A percentile compares a stretch with the other conserved stretches of the same genome.
Conservation (phyloP, 106 monocot genomes). For the Alisma plantagoaquatica region DNA sequence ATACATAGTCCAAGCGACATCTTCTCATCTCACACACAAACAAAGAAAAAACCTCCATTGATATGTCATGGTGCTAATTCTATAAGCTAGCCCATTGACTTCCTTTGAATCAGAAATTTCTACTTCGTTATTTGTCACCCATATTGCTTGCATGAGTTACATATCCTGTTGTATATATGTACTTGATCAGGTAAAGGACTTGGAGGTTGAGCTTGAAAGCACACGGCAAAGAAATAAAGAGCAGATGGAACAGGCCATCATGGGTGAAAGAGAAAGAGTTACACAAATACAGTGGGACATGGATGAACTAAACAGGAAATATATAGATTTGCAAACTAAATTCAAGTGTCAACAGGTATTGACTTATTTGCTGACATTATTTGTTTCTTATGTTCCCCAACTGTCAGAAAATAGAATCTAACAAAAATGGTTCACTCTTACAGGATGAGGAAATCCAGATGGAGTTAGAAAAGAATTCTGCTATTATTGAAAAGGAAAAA, state of each 20-base stretch:
- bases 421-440: conserved; percentile 2
- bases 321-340: conserved; percentile 53
- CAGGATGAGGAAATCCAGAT: conserved; percentile 56
- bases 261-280: conserved; percentile 84
- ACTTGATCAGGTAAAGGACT: conserved; percentile 71
- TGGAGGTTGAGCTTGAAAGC: conserved; percentile 76
- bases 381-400: no score
- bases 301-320: conserved; percentile 77
- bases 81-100: no score
- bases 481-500: conserved; percentile 41
- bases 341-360: conserved; percentile 61
- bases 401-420: neutral
- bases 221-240: conserved; percentile 74
- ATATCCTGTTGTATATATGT: no score
- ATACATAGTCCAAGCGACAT: no score
- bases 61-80: no score
- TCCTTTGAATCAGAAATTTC: no score
- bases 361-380: no score
- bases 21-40: no score
- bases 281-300: conserved; percentile 95
- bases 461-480: conserved; percentile 40
- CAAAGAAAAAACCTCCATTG: no score
- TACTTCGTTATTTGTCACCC: no score
- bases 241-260: conserved; percentile 77
- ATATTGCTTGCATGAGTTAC: no score